These are phyloP conservation scores for Boletus subcaerulescens DNA, from an alignment of 768 basidiomycete species.

Conservation along the genomic window DNA sequence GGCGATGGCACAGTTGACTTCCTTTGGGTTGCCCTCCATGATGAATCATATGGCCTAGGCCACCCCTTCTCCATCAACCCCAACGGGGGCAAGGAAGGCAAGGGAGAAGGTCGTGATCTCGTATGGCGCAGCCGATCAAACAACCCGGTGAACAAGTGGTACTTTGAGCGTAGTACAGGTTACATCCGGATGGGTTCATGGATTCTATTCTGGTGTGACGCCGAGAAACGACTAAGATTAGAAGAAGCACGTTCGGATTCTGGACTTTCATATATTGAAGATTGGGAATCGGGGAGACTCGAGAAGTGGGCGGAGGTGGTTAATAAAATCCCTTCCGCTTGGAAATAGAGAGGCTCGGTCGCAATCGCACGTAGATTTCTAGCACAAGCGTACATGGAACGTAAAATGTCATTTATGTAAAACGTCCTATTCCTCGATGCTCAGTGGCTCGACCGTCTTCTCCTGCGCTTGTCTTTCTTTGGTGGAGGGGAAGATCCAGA, in stretches of 20 bases:
- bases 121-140: slow-evolving; percentile 93
- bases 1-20: slow-evolving; percentile 99
- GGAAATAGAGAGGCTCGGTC: slow-evolving; percentile 45
- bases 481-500: slow-evolving; percentile 27
- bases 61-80: slow-evolving; percentile 92
- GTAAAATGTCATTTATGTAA: no score
- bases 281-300: slow-evolving; percentile 74
- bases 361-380: slow-evolving; percentile 9
- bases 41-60: slow-evolving; percentile 96
- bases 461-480: slow-evolving; percentile 30
- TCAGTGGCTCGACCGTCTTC: slow-evolving; percentile 29
- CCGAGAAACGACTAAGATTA: slow-evolving; percentile 76
- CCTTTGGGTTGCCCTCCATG: slow-evolving; percentile 96
- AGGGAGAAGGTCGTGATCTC: slow-evolving; percentile 87
- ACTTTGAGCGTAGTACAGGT: slow-evolving; percentile 93
- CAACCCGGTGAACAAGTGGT: slow-evolving; percentile 99
- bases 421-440: not conserved
- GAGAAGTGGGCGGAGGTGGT: slow-evolving; percentile 66
- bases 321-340: slow-evolving; percentile 72
- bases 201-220: slow-evolving; percentile 99
- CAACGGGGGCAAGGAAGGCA: slow-evolving; percentile 87
- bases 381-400: slow-evolving; percentile 6
- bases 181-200: slow-evolving; percentile 83
- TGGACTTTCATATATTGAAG: slow-evolving; percentile 68
- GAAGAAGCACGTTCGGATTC: slow-evolving; percentile 64